These are phyloP conservation scores for Mycena rebaudengoi DNA, from an alignment of 768 basidiomycete genomes.

Conservation along the genomic window DNA sequence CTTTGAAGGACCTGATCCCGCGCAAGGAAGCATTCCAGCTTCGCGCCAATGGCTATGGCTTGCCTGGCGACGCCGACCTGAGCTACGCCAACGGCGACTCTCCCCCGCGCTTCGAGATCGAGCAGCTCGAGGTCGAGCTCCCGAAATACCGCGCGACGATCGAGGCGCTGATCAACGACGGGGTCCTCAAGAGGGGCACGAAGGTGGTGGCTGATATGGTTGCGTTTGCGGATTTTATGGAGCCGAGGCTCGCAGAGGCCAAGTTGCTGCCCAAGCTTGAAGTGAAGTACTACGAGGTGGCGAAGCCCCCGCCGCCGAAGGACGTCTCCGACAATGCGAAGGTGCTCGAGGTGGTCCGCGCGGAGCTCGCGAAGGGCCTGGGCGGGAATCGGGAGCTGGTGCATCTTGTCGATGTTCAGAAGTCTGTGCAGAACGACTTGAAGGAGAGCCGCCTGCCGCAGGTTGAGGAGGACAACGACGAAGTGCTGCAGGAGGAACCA, in stretches of 20 bases:
- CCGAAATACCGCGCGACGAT: conserved; percentile 35
- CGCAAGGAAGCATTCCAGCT: conserved; percentile 24
- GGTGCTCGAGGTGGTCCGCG: conserved; percentile 27
- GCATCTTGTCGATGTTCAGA: conserved; percentile 47
- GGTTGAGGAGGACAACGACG: neutral
- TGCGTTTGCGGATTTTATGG: conserved; percentile 40
- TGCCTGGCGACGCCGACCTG: conserved; percentile 10
- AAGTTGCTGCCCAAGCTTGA: conserved; percentile 24
- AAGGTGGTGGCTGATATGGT: conserved; percentile 31
- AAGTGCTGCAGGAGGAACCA: neutral
- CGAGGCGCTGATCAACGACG: conserved; percentile 31
- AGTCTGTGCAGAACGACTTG: conserved; percentile 41
- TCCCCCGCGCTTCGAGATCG: conserved; percentile 27
- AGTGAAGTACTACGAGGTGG: conserved; percentile 1
- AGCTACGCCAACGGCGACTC: conserved; percentile 16
- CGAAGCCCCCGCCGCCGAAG: conserved; percentile 8
- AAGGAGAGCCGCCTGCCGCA: neutral
- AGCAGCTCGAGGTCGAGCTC: conserved; percentile 30
- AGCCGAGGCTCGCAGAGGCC: conserved; percentile 32
- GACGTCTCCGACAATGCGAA: conserved; percentile 19
- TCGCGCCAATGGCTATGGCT: neutral
- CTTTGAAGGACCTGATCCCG: conserved; percentile 37
- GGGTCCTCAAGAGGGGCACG: conserved; percentile 32
- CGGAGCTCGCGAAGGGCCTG: conserved; percentile 21
- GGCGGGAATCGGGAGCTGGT: conserved; percentile 38